phyloP scores from a whole-genome alignment of 768 basidiomycete genomes.

The Podaxis rugospora region DNA sequence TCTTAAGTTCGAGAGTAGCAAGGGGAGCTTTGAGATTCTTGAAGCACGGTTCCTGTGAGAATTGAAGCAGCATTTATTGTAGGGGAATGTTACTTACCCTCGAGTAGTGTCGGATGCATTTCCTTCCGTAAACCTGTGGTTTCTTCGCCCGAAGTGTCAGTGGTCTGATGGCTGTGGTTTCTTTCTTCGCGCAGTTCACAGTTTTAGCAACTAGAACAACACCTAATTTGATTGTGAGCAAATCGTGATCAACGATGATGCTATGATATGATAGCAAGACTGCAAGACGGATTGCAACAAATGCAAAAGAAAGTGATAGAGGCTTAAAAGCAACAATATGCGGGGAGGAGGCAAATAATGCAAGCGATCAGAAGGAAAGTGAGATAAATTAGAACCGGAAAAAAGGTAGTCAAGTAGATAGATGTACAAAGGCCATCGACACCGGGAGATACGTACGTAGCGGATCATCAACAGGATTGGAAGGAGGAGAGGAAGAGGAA shows the following conservation, averaged over 20 bases:
- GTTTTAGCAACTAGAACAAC: no score
- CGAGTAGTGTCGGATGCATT: background rate
- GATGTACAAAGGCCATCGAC: background rate
- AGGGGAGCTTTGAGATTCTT: background rate
- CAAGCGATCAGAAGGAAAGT: background rate
- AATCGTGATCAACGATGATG: background rate
- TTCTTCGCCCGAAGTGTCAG: no score
- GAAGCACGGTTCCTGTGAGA: background rate
- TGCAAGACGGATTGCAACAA: background rate
- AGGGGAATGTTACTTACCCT: no score
- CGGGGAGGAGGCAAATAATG: background rate
- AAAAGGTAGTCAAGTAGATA: background rate
- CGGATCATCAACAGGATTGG: background rate
- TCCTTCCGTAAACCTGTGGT: background rate
- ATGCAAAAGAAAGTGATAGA: no score
- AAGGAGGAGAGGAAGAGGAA: background rate
- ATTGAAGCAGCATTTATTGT: no score
- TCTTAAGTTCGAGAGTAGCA: background rate
- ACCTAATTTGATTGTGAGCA: no score
- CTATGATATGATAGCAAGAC: background rate
- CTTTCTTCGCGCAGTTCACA: no score
- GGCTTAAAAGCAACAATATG: background rate
- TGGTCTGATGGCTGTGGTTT: no score
- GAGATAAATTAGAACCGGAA: background rate
- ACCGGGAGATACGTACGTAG: background rate